phyloP scores from a whole-genome alignment of 495 filamentous ascomycete species.

The Choiromyces venosus region DNA sequence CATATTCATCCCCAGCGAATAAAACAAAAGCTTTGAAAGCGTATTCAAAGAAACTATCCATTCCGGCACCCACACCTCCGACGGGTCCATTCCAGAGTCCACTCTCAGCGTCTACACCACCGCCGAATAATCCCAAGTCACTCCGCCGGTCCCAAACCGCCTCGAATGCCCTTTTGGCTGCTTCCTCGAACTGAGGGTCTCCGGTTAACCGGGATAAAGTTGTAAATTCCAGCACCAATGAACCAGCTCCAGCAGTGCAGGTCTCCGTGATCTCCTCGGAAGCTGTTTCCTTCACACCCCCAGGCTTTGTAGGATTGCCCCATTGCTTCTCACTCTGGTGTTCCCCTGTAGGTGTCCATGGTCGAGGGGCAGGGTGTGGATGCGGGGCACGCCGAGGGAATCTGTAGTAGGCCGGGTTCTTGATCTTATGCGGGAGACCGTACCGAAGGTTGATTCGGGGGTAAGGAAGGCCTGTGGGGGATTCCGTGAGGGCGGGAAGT shows the following conservation, averaged over 20 bases:
- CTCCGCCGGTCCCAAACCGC: constrained; percentile 86
- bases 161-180: constrained; percentile 90
- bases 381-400: constrained; percentile 55
- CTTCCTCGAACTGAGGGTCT: constrained; percentile 75
- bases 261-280: constrained; percentile 81
- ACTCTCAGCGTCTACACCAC: constrained; percentile 85
- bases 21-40: constrained; percentile 89
- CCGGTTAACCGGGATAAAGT: constrained; percentile 83
- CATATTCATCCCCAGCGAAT: constrained; percentile 66
- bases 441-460: constrained; percentile 88
- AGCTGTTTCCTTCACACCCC: constrained; percentile 31
- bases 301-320: constrained; percentile 38
- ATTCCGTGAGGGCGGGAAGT: constrained; percentile 78
- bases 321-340: constrained; percentile 29
- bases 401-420: constrained; percentile 40
- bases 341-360: constrained; percentile 28
- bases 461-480: constrained; percentile 85
- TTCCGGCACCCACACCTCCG: constrained; percentile 87
- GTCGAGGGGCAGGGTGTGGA: constrained; percentile 43
- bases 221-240: constrained; percentile 86
- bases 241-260: constrained; percentile 92
- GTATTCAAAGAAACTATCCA: constrained; percentile 98
- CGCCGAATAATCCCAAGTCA: constrained; percentile 78
- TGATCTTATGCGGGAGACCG: constrained; percentile 67
- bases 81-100: constrained; percentile 84